These are phyloP conservation scores for Cordyceps militaris DNA, from an alignment of 2,329 filamentous ascomycete species.

Conservation along the genomic window DNA sequence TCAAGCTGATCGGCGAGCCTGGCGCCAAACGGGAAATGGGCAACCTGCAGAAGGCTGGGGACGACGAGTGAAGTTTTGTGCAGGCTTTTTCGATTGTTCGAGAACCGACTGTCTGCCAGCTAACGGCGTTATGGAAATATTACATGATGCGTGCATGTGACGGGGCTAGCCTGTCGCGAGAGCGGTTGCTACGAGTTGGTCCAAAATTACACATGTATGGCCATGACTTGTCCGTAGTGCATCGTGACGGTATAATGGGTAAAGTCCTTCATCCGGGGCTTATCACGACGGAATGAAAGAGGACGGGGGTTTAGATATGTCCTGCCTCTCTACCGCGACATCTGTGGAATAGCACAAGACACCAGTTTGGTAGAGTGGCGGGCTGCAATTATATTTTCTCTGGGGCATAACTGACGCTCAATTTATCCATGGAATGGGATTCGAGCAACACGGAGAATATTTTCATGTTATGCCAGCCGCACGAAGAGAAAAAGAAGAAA, in stretches of 20 bases:
- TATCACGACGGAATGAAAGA: background rate
- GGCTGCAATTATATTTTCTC: slow-evolving; percentile 72
- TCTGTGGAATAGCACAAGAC: slow-evolving; percentile 22
- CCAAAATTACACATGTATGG: background rate
- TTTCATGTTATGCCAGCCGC: slow-evolving; percentile 68
- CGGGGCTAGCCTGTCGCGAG: background rate
- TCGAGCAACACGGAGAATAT: slow-evolving; percentile 75
- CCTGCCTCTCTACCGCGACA: slow-evolving; percentile 32
- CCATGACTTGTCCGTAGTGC: background rate
- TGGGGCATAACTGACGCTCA: slow-evolving; percentile 75
- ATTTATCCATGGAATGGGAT: slow-evolving; percentile 49
- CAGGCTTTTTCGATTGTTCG: background rate
- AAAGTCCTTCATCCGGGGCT: too few species aligned
- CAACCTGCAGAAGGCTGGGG: slow-evolving; percentile 89
- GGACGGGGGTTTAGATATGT: slow-evolving; percentile 32
- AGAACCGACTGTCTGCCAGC: background rate
- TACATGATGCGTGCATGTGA: background rate
- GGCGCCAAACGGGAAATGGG: slow-evolving; percentile 91
- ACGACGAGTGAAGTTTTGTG: slow-evolving; percentile 48
- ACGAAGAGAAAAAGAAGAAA: slow-evolving; percentile 56
- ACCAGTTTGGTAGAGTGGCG: slow-evolving; percentile 44
- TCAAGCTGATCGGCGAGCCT: slow-evolving; percentile 77
- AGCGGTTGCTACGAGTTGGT: background rate
- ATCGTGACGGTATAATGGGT: too few species aligned
- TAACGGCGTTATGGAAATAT: slow-evolving; percentile 6